Base-by-base conservation (phyloP, 129 eudicot species). In the Dittrichia graveolens region DNA sequence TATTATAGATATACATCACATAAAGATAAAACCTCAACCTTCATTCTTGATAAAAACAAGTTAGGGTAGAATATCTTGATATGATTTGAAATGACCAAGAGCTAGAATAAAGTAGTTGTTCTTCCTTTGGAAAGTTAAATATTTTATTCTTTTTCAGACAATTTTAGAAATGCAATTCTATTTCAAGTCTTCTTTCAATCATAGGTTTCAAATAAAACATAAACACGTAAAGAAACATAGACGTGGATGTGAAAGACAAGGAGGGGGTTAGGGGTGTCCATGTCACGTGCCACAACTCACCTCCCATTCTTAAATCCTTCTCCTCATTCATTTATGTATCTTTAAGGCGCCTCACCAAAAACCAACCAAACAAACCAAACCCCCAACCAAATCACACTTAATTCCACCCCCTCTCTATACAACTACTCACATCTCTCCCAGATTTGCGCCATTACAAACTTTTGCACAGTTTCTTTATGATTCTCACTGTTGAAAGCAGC, bases 321-420 rank as follows among this genome's bases (percentile, higher is more conserved):
- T 56, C 47, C 64, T 5, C 15, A 8, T 12, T 16, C 35, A 72
- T 75, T 65, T 66, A 61, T 73, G 78, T 35, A 46, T 61, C 61
- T 73, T 73, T 61, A 75, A 67, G 37, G 75, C 69, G 11, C 69
- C 48, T 76, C 75, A 77, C 81, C 81, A 59, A 77, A 59, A 68
- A 61, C 65, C 76, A 61, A 78, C 81, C 76, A 78, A 78, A 78
- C 69, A 75, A 56, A 77, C 76, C 81, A 69, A 69, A 77, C 64
- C 60, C 75, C 83, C 79, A 80, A 80, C 79, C 48, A 74, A 61
- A 67, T 67, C 68, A 69, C 79, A 74, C 80, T 73, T 73, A 77
- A 67, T 67, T 76, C 63, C 57, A 18, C 42, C 58, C 41, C 70
- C 62, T 7, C 35, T 46, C 50, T 46, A 45, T 48, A 59, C 79